Evolutionary conservation across 2,329 filamentous ascomycete species (phyloP).

Genomic region (Monosporascus sp.): DNA sequence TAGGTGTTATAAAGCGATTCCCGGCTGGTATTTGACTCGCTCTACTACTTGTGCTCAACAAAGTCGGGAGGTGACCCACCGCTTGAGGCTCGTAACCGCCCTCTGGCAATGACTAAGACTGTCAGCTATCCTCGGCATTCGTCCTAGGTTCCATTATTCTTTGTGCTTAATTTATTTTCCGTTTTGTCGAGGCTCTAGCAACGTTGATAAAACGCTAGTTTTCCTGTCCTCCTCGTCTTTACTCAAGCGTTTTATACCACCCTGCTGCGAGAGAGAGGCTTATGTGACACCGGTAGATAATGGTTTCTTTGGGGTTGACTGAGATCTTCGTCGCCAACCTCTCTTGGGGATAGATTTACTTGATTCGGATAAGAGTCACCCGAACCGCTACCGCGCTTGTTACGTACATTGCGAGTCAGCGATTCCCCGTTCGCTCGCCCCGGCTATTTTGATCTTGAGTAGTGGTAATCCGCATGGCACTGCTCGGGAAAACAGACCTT

Average conservation of each 20-base stretch:
- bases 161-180: no score
- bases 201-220: neutral
- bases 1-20: neutral
- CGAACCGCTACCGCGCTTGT: slow-evolving; percentile 9
- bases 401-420: neutral
- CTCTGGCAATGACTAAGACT: no score
- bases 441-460: neutral
- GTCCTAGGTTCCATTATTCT: no score
- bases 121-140: no score
- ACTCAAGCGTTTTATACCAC: neutral
- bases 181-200: neutral
- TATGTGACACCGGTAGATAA: no score
- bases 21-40: neutral
- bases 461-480: neutral
- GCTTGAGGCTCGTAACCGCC: no score
- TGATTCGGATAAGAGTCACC: slow-evolving; percentile 16
- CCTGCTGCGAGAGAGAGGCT: neutral
- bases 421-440: neutral
- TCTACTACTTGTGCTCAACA: neutral
- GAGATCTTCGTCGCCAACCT: neutral
- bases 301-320: neutral
- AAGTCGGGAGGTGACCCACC: no score
- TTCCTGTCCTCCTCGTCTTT: neutral
- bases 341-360: slow-evolving; percentile 3
- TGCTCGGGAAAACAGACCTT: neutral